Percentiles rank a stretch among this genome's conserved stretches.
Evolutionary conservation across 148 eudicot genomes (phyloP).

Genomic region (Rhododendron williamsianum): DNA sequence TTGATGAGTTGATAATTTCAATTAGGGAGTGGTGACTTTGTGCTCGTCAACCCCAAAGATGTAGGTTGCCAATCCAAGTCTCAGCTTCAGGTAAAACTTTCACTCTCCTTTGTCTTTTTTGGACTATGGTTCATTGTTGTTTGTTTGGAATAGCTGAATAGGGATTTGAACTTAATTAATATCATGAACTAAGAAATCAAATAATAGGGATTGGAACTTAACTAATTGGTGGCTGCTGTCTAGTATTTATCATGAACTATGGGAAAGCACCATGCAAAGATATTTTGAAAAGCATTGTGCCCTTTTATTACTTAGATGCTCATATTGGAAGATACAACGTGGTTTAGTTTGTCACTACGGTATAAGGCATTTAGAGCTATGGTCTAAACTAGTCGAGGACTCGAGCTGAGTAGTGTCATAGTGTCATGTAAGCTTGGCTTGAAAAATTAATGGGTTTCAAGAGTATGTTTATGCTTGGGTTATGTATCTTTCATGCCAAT

Average conservation of each 20-base stretch:
- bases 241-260: not conserved
- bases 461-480: not conserved
- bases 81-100: slow-evolving; percentile 51
- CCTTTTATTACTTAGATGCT: not conserved
- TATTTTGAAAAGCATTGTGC: not conserved
- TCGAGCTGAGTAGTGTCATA: not conserved
- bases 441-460: not conserved
- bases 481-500: not conserved
- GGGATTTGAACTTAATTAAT: not conserved
- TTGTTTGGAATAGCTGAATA: not conserved
- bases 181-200: not conserved
- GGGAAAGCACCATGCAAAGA: not conserved
- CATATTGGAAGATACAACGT: not conserved
- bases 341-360: not conserved
- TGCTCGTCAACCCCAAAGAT: slow-evolving; percentile 71
- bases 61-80: slow-evolving; percentile 44
- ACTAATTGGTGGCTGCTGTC: not conserved
- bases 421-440: not conserved
- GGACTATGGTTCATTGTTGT: not conserved
- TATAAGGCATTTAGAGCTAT: not conserved
- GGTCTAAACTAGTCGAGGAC: not conserved
- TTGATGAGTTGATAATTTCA: not conserved
- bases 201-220: not conserved
- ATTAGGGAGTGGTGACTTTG: slow-evolving; percentile 38
- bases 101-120: not conserved